A percentile compares a stretch with the other conserved stretches of the same genome.
Conservation (phyloP, 106 monocot genomes). For the Gastrodia elata region DNA sequence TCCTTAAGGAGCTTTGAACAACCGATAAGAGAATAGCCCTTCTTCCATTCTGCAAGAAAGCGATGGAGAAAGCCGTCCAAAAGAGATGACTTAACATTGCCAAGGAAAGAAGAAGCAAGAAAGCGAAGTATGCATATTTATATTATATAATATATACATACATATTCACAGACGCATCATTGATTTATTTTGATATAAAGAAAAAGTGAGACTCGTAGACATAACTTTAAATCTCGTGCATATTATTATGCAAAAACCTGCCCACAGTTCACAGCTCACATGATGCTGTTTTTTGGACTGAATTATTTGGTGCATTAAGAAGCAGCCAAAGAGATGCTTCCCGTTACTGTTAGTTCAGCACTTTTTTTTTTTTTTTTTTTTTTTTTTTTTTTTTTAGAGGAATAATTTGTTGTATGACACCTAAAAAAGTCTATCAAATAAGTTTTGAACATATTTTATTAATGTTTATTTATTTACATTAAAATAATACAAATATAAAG, state of each 20-base stretch:
- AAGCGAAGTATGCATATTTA: too few species aligned
- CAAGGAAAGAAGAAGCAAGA: neutral
- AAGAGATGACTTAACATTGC: neutral
- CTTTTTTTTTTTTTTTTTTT: neutral
- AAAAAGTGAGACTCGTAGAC: neutral
- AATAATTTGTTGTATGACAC: too few species aligned
- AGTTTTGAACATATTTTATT: too few species aligned
- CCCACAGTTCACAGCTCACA: neutral
- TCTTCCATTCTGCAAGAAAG: too few species aligned
- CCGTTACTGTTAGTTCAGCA: neutral
- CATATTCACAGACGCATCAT: neutral
- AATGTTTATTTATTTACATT: too few species aligned
- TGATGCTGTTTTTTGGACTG: neutral
- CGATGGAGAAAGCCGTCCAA: neutral
- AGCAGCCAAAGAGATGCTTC: neutral
- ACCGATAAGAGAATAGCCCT: too few species aligned
- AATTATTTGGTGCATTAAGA: neutral
- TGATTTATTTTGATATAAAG: neutral
- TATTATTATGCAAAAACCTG: neutral
- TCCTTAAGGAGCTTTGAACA: too few species aligned
- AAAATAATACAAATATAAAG: too few species aligned
- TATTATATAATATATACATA: too few species aligned
- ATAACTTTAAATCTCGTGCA: neutral
- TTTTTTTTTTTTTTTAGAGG: too few species aligned
- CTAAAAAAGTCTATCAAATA: too few species aligned